Evolutionary conservation across 306 rosid species (phyloP), one percentile per base, ranked within the genome.

Genomic region (Hylodesmum podocarpum): DNA sequence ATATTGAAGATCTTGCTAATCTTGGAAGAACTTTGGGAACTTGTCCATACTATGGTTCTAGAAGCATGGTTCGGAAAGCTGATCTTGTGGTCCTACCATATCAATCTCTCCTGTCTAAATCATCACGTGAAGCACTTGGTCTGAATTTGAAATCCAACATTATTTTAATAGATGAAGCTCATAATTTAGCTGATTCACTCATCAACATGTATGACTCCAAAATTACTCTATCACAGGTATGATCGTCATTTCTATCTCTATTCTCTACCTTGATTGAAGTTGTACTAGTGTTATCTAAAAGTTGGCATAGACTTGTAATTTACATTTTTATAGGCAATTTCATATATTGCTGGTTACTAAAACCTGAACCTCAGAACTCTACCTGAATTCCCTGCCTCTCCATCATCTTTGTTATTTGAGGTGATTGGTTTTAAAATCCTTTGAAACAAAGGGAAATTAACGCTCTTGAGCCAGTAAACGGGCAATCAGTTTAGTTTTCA

Each of bases 61-160:
- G 96, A 84, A 88, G 95, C 84, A 81, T 92, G 93, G 89, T 86
- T 85, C 79, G 66, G 29, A 75, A 73, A 50, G 96, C 94, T 67
- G 98, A 95, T 85, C 98, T 95, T 80, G 91, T 95, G 65, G 93
- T 95, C 81, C 86, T 95, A 22, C 98, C 98, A 24, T 95, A 95
- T 88, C 98, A 92, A 70, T 95, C 98, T 67, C 96, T 95, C 78
- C 82, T 95, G 16, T 92, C 97, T 62, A 92, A 92, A 83, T 88
- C 98, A 81, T 95, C 98, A 34, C 96, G 97, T 14, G 97, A 95
- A 83, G 91, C 98, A 58, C 95, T 95, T 80, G 96, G 96, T 80
- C 86, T 95, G 72, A 87, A 82, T 76, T 87, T 95, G 87, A 89
- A 90, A 84, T 87, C 90, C 65, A 92, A 63, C 76, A 84, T 95